A percentile compares a stretch with the other conserved stretches of the same genome.
Evolutionary conservation across 2,329 filamentous ascomycete species (phyloP).

Genomic region (Elsinoe ampelina): DNA sequence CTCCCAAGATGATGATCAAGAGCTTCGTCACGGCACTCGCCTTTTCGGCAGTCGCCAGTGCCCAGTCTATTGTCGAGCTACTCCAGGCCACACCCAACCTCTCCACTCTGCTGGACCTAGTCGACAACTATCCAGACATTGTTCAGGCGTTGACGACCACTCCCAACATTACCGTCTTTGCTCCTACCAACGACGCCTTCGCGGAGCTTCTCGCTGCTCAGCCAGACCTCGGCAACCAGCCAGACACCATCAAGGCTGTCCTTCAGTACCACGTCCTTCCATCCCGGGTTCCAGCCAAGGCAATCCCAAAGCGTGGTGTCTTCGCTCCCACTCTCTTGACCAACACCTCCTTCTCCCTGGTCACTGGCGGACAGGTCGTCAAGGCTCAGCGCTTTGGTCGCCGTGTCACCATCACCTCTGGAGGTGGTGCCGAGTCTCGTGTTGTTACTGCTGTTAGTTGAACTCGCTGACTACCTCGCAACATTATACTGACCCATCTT

Average conservation of each 20-base stretch:
- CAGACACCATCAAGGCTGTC: slow-evolving; percentile 23
- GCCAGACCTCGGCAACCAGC: slow-evolving; percentile 12
- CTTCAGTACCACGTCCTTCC: slow-evolving; percentile 50
- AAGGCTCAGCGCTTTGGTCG: slow-evolving; percentile 35
- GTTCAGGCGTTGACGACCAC: slow-evolving; percentile 8
- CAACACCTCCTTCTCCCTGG: slow-evolving; percentile 45
- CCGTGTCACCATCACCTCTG: slow-evolving; percentile 44
- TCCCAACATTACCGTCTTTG: slow-evolving; percentile 43
- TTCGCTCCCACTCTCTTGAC: slow-evolving; percentile 44
- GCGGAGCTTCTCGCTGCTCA: slow-evolving; percentile 26
- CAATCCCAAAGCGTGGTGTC: slow-evolving; percentile 26
- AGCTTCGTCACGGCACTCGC: slow-evolving; percentile 3
- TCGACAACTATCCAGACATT: slow-evolving; percentile 10
- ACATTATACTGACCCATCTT: slow-evolving; percentile 22
- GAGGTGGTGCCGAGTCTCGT: slow-evolving; percentile 20
- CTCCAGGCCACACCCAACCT: slow-evolving; percentile 7
- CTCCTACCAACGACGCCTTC: slow-evolving; percentile 42
- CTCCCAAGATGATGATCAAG: slow-evolving; percentile 7
- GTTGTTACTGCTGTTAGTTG: slow-evolving; percentile 28
- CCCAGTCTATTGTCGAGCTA: slow-evolving; percentile 8
- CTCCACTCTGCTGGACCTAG: slow-evolving; percentile 4
- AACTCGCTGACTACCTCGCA: slow-evolving; percentile 37
- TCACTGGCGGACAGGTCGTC: slow-evolving; percentile 52
- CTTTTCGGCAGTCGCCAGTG: neutral
- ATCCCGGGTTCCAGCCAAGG: slow-evolving; percentile 36